A percentile compares a stretch with the other conserved stretches of the same genome.
Conservation (phyloP, 805 yeast genomes). For the Cyberlindnera lachancei region DNA sequence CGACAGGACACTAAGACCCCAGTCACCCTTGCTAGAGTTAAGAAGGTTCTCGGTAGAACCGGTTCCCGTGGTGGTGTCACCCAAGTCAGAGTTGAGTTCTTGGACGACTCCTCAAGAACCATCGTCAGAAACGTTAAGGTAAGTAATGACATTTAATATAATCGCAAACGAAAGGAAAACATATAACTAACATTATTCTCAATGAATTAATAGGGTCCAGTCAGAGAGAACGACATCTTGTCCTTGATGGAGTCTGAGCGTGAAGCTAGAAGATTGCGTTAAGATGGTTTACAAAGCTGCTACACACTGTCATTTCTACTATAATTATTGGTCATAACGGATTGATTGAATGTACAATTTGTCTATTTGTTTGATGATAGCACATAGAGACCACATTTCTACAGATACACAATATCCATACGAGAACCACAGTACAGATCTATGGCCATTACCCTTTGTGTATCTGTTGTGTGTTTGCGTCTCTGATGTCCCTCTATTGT, state of each 20-base stretch:
- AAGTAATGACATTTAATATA: slow-evolving; percentile 3
- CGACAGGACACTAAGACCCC: slow-evolving; percentile 31
- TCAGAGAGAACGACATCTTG: slow-evolving; percentile 95
- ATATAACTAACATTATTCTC: slow-evolving; percentile 5
- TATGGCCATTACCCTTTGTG: not conserved
- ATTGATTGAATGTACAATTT: slow-evolving; percentile 24
- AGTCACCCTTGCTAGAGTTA: slow-evolving; percentile 99
- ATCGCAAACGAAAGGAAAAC: slow-evolving; percentile 1
- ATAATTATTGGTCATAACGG: slow-evolving; percentile 10
- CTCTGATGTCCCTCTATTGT: not conserved
- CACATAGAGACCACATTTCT: no score
- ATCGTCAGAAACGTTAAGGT: slow-evolving; percentile 91
- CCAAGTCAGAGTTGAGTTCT: slow-evolving; percentile 96
- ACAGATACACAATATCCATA: not conserved
- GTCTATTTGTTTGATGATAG: slow-evolving; percentile 14
- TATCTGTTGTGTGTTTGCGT: not conserved
- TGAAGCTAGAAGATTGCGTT: slow-evolving; percentile 96
- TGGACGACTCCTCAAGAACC: slow-evolving; percentile 91
- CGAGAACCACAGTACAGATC: not conserved
- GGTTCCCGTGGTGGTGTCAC: slow-evolving; percentile 99
- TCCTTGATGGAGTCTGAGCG: slow-evolving; percentile 99
- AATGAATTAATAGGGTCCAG: slow-evolving; percentile 84
- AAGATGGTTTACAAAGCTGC: slow-evolving; percentile 26
- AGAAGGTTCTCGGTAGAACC: slow-evolving; percentile 99
- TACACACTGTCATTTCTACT: slow-evolving; percentile 12